Percentiles rank a stretch among this genome's conserved stretches.
These are phyloP conservation scores for Cutaneotrichosporon sp. DNA, from an alignment of 1,284 basidiomycete species.

Conservation along the genomic window DNA sequence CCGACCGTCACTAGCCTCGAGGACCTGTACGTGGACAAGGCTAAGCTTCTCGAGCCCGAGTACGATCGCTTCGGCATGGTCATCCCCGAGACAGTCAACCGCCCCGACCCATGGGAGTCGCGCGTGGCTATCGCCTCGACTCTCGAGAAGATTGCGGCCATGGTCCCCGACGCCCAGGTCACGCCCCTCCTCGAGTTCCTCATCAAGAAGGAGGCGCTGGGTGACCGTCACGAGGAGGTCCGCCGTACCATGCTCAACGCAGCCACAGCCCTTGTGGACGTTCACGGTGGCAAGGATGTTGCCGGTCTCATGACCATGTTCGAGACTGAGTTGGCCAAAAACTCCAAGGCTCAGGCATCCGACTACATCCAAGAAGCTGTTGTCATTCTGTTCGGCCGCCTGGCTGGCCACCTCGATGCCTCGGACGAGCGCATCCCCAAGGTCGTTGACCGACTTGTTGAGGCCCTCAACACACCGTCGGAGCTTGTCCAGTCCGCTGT, in stretches of 20 bases:
- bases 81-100: constrained; percentile 79
- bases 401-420: constrained; percentile 79
- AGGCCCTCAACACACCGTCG: constrained; percentile 87
- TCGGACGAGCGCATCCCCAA: constrained; percentile 69
- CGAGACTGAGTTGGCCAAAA: constrained; percentile 68
- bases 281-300: constrained; percentile 70
- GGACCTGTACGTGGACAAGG: constrained; percentile 78
- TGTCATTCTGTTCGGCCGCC: constrained; percentile 88
- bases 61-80: constrained; percentile 93
- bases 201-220: constrained; percentile 76
- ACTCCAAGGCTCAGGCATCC: constrained; percentile 63
- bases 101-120: constrained; percentile 85
- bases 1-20: constrained; percentile 56
- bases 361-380: constrained; percentile 93
- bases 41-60: constrained; percentile 80
- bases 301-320: constrained; percentile 77
- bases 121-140: constrained; percentile 71
- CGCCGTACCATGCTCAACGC: constrained; percentile 82
- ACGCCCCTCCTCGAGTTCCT: constrained; percentile 83
- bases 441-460: constrained; percentile 86
- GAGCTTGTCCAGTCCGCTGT: constrained; percentile 97
- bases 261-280: constrained; percentile 75
- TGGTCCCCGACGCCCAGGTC: constrained; percentile 63
- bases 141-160: constrained; percentile 66
- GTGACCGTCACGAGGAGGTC: constrained; percentile 77